phyloP scores from a whole-genome alignment of 2,329 filamentous ascomycete genomes.

The Chaetomium olivaceum region DNA sequence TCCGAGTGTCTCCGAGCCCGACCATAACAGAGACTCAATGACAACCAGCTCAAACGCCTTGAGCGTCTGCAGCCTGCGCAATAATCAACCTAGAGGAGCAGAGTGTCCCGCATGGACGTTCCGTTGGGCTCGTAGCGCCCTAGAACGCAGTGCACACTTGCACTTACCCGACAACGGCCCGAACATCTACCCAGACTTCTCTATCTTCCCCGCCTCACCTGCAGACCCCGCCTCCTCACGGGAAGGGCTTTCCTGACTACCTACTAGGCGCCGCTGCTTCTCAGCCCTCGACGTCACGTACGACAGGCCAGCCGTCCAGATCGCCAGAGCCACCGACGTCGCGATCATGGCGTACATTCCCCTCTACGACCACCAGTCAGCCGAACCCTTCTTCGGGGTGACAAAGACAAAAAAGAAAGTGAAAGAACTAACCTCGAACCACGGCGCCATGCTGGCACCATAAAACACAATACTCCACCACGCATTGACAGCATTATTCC shows the following conservation, averaged over 20 bases:
- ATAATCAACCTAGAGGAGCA: too few relatives aligned
- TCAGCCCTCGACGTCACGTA: conserved; percentile 41
- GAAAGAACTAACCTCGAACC: conserved; percentile 56
- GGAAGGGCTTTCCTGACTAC: too few relatives aligned
- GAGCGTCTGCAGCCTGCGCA: too few relatives aligned
- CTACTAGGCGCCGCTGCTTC: neutral
- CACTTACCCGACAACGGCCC: neutral
- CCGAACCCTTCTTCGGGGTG: too few relatives aligned
- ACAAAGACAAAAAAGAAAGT: neutral
- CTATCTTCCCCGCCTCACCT: neutral
- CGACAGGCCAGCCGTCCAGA: conserved; percentile 60
- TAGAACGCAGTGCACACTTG: neutral
- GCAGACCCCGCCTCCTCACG: neutral
- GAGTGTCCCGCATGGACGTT: too few relatives aligned
- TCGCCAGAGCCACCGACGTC: conserved; percentile 56
- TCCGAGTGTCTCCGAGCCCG: neutral
- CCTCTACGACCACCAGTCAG: conserved; percentile 41
- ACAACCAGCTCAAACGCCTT: too few relatives aligned
- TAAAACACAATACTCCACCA: conserved; percentile 77
- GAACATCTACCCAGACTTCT: neutral
- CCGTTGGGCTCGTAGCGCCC: too few relatives aligned
- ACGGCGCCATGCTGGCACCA: conserved; percentile 64
- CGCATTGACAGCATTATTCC: conserved; percentile 67
- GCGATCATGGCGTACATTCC: conserved; percentile 78
- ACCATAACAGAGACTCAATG: neutral